phyloP scores from a whole-genome alignment of 495 filamentous ascomycete genomes.

The Tuber calosporum region DNA sequence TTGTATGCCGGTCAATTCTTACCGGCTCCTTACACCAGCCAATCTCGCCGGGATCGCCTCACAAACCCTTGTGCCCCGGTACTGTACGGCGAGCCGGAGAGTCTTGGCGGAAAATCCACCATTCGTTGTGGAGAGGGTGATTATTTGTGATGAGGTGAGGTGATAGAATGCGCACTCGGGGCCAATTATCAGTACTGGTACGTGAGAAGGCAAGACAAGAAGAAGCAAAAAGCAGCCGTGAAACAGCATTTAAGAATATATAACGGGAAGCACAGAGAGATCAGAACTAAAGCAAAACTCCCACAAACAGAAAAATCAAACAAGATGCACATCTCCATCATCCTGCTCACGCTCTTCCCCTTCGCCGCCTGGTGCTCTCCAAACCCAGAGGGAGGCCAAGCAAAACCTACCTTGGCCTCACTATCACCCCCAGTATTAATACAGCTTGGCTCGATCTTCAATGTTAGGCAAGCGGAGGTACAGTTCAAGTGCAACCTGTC shows the following conservation, averaged over 20 bases:
- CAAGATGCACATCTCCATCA: neutral
- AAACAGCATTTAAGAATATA: neutral
- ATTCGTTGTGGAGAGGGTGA: neutral
- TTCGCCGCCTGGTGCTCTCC: neutral
- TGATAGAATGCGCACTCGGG: neutral
- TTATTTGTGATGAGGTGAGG: neutral
- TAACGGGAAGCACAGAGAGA: neutral
- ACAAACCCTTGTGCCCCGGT: no score
- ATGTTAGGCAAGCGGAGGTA: neutral
- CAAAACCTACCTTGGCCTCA: no score
- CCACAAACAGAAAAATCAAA: neutral
- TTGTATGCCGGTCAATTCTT: no score
- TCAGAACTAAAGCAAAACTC: neutral
- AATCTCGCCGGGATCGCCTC: no score
- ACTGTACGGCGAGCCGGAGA: no score
- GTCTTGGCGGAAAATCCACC: neutral
- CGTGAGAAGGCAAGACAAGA: neutral
- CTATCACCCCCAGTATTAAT: no score
- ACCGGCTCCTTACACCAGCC: no score
- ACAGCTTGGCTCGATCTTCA: no score
- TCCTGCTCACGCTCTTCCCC: neutral
- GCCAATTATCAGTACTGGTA: neutral
- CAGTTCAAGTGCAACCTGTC: neutral
- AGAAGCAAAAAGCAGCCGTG: neutral
- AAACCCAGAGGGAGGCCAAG: neutral